Percentiles rank a stretch among this genome's conserved stretches.
phyloP scores from a whole-genome alignment of 169 alveolate species.

The Condylostoma magnum region DNA sequence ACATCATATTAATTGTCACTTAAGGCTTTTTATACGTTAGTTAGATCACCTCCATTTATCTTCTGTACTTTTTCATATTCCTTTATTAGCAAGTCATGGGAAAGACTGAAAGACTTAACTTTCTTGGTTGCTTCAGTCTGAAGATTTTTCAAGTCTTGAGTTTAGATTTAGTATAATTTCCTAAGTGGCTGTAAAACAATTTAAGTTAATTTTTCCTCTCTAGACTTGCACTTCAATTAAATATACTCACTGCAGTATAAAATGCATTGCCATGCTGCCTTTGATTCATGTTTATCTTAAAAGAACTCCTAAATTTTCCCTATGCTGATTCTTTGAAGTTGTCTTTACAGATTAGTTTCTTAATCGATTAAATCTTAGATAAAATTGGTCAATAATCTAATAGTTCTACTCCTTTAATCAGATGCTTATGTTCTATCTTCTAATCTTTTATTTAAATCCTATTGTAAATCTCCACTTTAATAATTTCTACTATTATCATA shows the following conservation, averaged over 20 bases:
- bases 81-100: constrained; percentile 8
- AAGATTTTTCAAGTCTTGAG: neutral
- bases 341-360: neutral
- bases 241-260: neutral
- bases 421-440: neutral
- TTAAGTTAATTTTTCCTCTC: neutral
- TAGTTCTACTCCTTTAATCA: constrained; percentile 7
- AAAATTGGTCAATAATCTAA: neutral
- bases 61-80: constrained; percentile 12
- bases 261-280: neutral
- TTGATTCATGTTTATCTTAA: neutral
- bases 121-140: neutral
- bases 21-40: constrained; percentile 5
- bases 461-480: neutral
- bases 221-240: neutral
- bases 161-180: neutral
- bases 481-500: neutral
- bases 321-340: neutral
- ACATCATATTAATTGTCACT: neutral
- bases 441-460: neutral
- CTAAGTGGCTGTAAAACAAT: neutral
- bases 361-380: neutral
- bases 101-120: neutral
- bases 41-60: neutral
- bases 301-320: neutral